Evolutionary conservation across 345 rosid genomes (phyloP).

Genomic region (Turnera subulata): DNA sequence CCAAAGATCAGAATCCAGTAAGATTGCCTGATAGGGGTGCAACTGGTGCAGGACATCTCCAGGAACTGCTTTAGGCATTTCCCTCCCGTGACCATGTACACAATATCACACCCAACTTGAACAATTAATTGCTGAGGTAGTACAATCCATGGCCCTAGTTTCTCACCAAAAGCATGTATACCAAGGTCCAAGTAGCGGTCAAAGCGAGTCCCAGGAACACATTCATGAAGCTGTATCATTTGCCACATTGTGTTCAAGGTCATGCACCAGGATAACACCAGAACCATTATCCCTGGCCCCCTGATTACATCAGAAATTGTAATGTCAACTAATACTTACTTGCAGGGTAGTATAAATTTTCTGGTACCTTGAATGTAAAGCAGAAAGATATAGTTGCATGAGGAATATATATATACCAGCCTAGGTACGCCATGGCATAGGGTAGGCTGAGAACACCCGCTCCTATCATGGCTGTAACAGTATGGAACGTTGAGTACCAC

Average conservation of each 20-base stretch:
- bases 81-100: conserved; percentile 99
- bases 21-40: conserved; percentile 65
- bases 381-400: too few species aligned
- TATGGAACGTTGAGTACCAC: conserved; percentile 97
- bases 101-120: conserved; percentile 83
- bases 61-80: conserved; percentile 78
- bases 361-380: too few species aligned
- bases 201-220: conserved; percentile 83
- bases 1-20: conserved; percentile 93
- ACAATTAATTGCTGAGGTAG: conserved; percentile 93
- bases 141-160: conserved; percentile 82
- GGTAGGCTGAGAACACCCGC: conserved; percentile 97
- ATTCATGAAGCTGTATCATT: conserved; percentile 89
- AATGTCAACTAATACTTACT: neutral
- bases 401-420: conserved; percentile 68
- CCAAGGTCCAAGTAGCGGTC: conserved; percentile 93
- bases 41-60: conserved; percentile 64
- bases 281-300: conserved; percentile 77
- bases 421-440: conserved; percentile 93
- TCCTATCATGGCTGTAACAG: conserved; percentile 95
- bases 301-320: conserved; percentile 24
- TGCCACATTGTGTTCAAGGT: conserved; percentile 97
- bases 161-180: conserved; percentile 71
- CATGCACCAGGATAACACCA: conserved; percentile 74
- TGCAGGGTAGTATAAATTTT: neutral